A percentile compares a stretch with the other conserved stretches of the same genome.
Conservation (phyloP, 1,139 yeast genomes). For the Geotrichum siamense region DNA sequence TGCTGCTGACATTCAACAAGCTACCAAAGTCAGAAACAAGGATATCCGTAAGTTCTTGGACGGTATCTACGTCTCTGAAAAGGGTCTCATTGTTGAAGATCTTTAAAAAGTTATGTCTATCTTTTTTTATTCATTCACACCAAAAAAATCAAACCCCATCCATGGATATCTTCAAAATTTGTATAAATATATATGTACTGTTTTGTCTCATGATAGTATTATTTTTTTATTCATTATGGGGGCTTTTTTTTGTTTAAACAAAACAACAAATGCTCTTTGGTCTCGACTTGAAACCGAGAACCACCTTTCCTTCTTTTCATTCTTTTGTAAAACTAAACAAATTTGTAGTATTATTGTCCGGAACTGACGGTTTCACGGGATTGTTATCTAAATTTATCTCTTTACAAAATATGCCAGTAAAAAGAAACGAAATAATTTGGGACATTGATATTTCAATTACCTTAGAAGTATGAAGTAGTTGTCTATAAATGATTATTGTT, state of each 20-base stretch:
- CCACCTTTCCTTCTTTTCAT: constrained; percentile 1
- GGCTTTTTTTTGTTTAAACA: no score
- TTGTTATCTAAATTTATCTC: no score
- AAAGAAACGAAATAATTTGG: no score
- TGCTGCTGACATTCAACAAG: constrained; percentile 98
- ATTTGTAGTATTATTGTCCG: no score
- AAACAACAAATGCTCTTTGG: background rate
- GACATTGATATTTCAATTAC: no score
- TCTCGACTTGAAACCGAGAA: constrained; percentile 20
- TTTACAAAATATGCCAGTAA: no score
- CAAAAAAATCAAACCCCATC: no score
- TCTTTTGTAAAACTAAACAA: no score
- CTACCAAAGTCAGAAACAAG: constrained; percentile 99
- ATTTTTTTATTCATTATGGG: background rate
- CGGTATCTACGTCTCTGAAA: constrained; percentile 98
- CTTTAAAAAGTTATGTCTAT: constrained; percentile 31
- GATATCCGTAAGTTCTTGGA: constrained; percentile 99
- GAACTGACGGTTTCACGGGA: no score
- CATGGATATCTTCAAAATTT: no score
- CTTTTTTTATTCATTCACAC: background rate
- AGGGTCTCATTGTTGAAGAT: constrained; percentile 76
- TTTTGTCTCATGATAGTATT: background rate
- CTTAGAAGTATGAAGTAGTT: no score
- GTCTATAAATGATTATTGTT: no score
- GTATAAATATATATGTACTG: constrained; percentile 13